Conservation (phyloP, 83 land plant species). For the Thuja plicata region DNA sequence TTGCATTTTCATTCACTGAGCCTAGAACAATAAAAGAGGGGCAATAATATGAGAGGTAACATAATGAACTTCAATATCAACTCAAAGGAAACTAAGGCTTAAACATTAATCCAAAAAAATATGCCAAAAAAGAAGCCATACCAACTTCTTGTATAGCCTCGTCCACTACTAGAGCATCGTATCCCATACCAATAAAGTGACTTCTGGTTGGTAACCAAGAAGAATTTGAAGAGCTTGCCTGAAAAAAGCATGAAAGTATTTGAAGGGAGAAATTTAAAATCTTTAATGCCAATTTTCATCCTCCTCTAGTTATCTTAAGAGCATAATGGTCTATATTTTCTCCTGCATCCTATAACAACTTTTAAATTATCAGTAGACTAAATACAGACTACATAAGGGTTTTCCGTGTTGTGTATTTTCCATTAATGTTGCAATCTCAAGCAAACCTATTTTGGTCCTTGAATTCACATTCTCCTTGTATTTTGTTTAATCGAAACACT, state of each 20-base stretch:
- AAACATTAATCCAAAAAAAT: not conserved
- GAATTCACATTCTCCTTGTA: not conserved
- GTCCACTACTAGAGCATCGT: not conserved
- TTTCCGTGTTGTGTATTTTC: not conserved
- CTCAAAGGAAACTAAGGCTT: not conserved
- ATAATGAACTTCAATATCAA: not conserved
- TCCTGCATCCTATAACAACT: not conserved
- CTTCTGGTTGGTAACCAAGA: not conserved
- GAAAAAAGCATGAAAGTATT: not conserved
- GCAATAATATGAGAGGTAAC: not conserved
- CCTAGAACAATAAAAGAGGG: not conserved
- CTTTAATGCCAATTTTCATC: not conserved
- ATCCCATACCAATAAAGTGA: constrained; percentile 9
- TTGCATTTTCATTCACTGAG: constrained; percentile 2
- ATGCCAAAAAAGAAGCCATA: not conserved
- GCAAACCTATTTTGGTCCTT: not conserved
- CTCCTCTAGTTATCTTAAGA: not conserved
- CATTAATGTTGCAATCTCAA: not conserved
- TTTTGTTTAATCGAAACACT: not conserved
- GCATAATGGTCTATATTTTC: not conserved
- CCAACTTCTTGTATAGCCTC: not conserved
- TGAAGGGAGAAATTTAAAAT: not conserved
- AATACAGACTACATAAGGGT: not conserved
- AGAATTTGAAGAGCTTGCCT: constrained; percentile 10
- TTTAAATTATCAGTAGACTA: not conserved